Percentiles rank a stretch among this genome's conserved stretches.
phyloP scores from a whole-genome alignment of 2,329 filamentous ascomycete genomes.

The Delphinella strobiligena region DNA sequence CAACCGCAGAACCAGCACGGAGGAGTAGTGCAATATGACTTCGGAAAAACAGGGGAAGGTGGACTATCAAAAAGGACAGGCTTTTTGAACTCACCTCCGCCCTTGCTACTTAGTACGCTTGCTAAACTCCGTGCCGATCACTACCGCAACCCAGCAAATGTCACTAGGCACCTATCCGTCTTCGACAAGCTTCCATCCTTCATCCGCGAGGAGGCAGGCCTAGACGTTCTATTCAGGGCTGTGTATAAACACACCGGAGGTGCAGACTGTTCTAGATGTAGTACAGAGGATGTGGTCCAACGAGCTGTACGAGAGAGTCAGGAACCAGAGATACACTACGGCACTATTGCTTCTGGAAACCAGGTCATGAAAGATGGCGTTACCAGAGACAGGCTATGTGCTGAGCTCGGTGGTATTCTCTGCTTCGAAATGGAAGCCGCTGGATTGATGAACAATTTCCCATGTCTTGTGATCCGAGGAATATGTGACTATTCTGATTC shows the following conservation, averaged over 20 bases:
- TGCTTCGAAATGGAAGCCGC: no score
- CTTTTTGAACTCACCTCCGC: neutral
- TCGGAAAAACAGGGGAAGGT: conserved; percentile 11
- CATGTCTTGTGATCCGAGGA: conserved; percentile 15
- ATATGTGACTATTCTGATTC: conserved; percentile 15
- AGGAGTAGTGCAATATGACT: conserved; percentile 18
- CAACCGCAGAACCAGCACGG: conserved; percentile 11
- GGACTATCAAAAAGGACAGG: neutral
- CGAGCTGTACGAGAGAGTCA: neutral
- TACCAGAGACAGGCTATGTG: conserved; percentile 13
- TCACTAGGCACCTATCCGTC: no score
- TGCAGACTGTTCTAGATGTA: neutral
- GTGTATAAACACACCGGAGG: neutral
- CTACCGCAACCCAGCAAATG: no score
- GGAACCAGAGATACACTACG: conserved; percentile 9
- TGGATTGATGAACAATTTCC: conserved; percentile 14
- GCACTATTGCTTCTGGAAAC: conserved; percentile 12
- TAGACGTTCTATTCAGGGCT: neutral
- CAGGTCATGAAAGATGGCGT: conserved; percentile 19
- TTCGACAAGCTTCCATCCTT: neutral
- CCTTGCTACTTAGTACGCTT: no score
- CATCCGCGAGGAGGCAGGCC: neutral
- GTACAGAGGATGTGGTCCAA: no score
- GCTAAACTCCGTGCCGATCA: no score
- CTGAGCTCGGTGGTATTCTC: conserved; percentile 7